A percentile compares a stretch with the other conserved stretches of the same genome.
These are phyloP conservation scores for Aspergillus olivimuriae DNA, from an alignment of 495 filamentous ascomycete species.

Conservation along the genomic window DNA sequence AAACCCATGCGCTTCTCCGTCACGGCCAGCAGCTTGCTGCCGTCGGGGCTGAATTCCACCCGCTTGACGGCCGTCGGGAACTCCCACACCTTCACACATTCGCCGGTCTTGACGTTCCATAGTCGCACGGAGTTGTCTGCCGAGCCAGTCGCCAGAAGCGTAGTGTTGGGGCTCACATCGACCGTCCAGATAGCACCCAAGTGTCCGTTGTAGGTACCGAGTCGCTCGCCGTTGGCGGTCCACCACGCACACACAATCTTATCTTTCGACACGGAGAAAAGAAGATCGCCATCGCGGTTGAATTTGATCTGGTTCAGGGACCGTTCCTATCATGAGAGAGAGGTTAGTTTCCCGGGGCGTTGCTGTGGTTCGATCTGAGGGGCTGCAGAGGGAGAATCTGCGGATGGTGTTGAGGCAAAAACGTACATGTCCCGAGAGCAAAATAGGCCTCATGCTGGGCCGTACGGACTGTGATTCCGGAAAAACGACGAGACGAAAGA, in stretches of 20 bases:
- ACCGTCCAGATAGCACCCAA: conserved; percentile 98
- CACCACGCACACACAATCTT: conserved; percentile 95
- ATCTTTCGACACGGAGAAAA: conserved; percentile 97
- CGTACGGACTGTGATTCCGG: conserved; percentile 14
- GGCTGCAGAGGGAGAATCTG: conserved; percentile 12
- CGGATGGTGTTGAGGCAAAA: conserved; percentile 9
- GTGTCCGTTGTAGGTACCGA: conserved; percentile 95
- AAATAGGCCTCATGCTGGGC: conserved; percentile 81
- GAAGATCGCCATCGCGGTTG: conserved; percentile 92
- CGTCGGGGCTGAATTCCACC: conserved; percentile 93
- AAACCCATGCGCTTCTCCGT: conserved; percentile 98
- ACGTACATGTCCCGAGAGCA: conserved; percentile 85
- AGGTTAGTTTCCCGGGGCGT: conserved; percentile 13
- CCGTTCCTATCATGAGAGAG: conserved; percentile 58
- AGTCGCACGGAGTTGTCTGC: conserved; percentile 97
- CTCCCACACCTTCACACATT: conserved; percentile 91
- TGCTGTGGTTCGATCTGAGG: conserved; percentile 2
- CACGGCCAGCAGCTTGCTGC: conserved; percentile 78
- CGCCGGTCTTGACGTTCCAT: conserved; percentile 93
- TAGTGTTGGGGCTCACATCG: conserved; percentile 91
- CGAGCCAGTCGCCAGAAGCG: conserved; percentile 86
- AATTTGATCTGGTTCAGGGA: conserved; percentile 98
- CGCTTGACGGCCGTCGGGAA: conserved; percentile 94
- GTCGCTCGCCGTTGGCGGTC: conserved; percentile 86
- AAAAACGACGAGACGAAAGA: conserved; percentile 7